A percentile compares a stretch with the other conserved stretches of the same genome.
Conservation (phyloP, 2,329 filamentous ascomycete species). For the Botryotinia globosa region DNA sequence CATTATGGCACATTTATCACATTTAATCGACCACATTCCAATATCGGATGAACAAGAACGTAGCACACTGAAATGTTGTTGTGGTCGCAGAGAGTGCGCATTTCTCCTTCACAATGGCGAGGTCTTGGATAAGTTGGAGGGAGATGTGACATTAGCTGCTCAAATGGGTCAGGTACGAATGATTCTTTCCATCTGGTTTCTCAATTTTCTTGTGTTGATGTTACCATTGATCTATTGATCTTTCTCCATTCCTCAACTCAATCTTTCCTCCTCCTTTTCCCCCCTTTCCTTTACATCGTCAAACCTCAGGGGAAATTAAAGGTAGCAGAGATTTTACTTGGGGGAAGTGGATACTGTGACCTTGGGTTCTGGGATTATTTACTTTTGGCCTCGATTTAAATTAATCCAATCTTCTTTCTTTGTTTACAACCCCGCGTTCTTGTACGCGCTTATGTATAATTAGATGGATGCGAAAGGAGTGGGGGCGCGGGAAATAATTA, state of each 20-base stretch:
- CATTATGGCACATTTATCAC: conserved; percentile 11
- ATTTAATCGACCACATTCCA: conserved; percentile 32
- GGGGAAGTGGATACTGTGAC: conserved; percentile 14
- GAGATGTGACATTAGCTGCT: conserved; percentile 82
- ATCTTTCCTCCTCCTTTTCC: neutral
- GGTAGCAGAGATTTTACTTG: conserved; percentile 9
- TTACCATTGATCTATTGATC: conserved; percentile 19
- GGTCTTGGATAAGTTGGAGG: conserved; percentile 77
- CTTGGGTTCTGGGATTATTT: neutral
- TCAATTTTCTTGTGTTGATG: conserved; percentile 22
- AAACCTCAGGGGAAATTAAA: conserved; percentile 13
- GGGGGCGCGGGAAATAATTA: neutral
- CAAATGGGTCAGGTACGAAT: conserved; percentile 84
- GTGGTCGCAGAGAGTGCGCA: conserved; percentile 74
- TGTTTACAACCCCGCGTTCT: conserved; percentile 15
- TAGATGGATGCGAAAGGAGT: neutral
- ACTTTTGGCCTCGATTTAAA: conserved; percentile 12
- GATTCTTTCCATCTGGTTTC: conserved; percentile 15
- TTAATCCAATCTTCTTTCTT: conserved; percentile 17
- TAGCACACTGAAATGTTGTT: conserved; percentile 68
- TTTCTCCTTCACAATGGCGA: conserved; percentile 78
- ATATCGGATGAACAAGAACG: conserved; percentile 14
- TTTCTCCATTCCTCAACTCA: conserved; percentile 8
- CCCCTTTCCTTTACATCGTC: neutral
- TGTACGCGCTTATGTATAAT: conserved; percentile 9